Evolutionary conservation across 1,284 basidiomycete species (phyloP), one percentile per base, ranked within the genome.

Genomic region (Paramarasmius palmivorus): DNA sequence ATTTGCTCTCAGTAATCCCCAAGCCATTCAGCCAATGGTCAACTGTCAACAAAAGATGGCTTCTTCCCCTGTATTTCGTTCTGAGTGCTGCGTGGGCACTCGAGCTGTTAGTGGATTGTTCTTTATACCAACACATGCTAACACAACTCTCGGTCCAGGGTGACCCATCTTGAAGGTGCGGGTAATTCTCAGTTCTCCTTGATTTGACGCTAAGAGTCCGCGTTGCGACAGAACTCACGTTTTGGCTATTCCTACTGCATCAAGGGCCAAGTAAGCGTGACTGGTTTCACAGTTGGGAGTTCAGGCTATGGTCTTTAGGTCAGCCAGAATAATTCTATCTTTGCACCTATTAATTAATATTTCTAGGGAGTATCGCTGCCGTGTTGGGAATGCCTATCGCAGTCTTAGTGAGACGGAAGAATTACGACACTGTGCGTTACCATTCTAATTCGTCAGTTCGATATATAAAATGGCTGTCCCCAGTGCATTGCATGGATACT

Each of bases 141-240:
- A 5, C 45, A 51, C 49, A 19, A 32, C n/a, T 22, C 51, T 12
- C 22, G 40, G 23, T 52, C 12, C 48, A 90, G 88, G n/a, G 77
- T 89, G 19, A 90, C 88, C 1, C 88, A 90, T 67, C 76, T 90
- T n/a, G 88, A 90, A 82, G 88, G 87, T 83, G 50, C 42, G 38
- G 22, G 17, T 25, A 19, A 19, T 23, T 47, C 29, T 48, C 25
- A 37, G 23, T 3, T 50, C 14, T 53, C 36, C 19, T 26, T 14
- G 56, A 59, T 40, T 41, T 32, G 23, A 55, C 54, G 19, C 9
- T 25, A 32, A 38, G 42, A 34, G 17, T 55, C 14, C 29, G 34
- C 39, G 50, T 29, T 65, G n/a, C n/a, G n/a, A n/a, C n/a, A 89
- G 89, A 91, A 63, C 74, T 90, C 14, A 75, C 82, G 0, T 91